These are phyloP conservation scores for Ganoderma lucidum DNA, from an alignment of 1,284 basidiomycete genomes.

Conservation along the genomic window DNA sequence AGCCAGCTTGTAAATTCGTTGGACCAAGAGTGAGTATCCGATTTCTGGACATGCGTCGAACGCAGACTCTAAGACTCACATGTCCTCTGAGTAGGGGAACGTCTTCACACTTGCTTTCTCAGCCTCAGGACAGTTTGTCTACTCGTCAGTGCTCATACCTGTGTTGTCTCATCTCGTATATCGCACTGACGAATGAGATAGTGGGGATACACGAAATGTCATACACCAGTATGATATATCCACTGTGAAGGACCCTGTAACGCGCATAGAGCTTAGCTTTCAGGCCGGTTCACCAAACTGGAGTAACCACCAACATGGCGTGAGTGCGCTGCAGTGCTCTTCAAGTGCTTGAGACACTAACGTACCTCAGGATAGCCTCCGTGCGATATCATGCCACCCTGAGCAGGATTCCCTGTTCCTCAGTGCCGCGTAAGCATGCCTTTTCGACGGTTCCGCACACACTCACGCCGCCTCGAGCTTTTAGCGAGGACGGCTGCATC, in stretches of 20 bases:
- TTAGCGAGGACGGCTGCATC: conserved; percentile 74
- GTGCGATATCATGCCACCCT: conserved; percentile 68
- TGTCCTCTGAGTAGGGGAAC: conserved; percentile 58
- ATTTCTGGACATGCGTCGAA: not conserved
- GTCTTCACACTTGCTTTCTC: conserved; percentile 77
- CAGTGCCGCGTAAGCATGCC: conserved; percentile 61
- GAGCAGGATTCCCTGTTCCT: conserved; percentile 70
- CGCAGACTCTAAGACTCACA: not conserved
- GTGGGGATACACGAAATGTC: conserved; percentile 67
- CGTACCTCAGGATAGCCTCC: conserved; percentile 61
- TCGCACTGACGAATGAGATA: conserved; percentile 37
- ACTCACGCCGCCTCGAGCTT: conserved; percentile 2
- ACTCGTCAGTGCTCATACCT: conserved; percentile 58
- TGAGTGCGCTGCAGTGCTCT: not conserved
- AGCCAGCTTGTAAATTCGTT: conserved; percentile 54
- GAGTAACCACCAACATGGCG: conserved; percentile 20
- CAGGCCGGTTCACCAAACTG: conserved; percentile 11
- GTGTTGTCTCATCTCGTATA: not conserved
- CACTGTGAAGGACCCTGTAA: conserved; percentile 31
- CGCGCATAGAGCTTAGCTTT: conserved; percentile 20
- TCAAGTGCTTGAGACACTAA: not conserved
- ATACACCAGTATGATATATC: conserved; percentile 67
- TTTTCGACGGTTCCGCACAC: not conserved
- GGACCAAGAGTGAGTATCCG: conserved; percentile 56
- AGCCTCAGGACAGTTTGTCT: conserved; percentile 64